phyloP scores from a whole-genome alignment of 2,329 filamentous ascomycete genomes.

The Fusarium tupiense region DNA sequence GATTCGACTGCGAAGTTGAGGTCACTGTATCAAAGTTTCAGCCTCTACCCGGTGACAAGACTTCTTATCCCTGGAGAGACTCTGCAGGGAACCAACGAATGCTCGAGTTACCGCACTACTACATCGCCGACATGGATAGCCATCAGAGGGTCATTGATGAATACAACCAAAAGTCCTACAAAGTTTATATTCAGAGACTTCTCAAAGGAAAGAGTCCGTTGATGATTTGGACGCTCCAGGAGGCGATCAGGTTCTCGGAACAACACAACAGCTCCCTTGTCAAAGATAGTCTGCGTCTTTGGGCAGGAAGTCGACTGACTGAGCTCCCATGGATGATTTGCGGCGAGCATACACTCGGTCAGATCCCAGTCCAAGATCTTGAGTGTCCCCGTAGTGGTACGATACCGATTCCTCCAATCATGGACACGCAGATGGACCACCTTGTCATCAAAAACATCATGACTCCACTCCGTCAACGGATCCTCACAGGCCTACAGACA shows the following conservation, averaged over 20 bases:
- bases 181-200: background rate
- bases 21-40: background rate
- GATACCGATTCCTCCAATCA: background rate
- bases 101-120: background rate
- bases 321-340: background rate
- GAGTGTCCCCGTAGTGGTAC: background rate
- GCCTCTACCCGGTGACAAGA: background rate
- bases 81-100: background rate
- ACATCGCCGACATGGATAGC: background rate
- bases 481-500: background rate
- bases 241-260: background rate
- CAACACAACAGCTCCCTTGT: background rate
- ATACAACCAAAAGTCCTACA: background rate
- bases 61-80: background rate
- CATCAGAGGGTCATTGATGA: background rate
- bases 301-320: background rate
- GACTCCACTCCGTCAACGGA: background rate
- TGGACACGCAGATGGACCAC: background rate
- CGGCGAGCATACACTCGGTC: rapidly evolving
- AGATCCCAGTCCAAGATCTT: background rate
- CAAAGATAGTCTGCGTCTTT: background rate
- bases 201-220: background rate
- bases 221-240: background rate
- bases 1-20: background rate
- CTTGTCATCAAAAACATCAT: background rate